Evolutionary conservation across 768 basidiomycete species (phyloP).

Genomic region (Boletellus emodensis): DNA sequence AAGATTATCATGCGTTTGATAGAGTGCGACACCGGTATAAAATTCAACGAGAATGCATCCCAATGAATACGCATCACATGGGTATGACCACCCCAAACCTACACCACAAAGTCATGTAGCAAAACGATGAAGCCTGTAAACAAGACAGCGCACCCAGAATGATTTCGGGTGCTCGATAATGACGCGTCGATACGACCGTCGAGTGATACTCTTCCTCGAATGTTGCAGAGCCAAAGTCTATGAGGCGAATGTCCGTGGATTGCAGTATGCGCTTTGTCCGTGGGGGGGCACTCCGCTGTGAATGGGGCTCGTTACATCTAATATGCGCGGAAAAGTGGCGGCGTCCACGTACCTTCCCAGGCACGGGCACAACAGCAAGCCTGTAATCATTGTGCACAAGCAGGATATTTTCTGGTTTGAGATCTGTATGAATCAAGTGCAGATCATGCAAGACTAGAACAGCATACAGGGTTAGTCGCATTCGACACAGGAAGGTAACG

Average conservation of each 20-base stretch:
- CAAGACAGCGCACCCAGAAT: conserved; percentile 73
- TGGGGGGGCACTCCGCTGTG: conserved; percentile 60
- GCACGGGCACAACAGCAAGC: conserved; percentile 52
- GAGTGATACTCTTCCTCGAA: conserved; percentile 99
- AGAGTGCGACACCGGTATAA: conserved; percentile 95
- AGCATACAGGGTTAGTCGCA: conserved; percentile 5
- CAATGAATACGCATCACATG: conserved; percentile 97
- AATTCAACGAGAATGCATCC: conserved; percentile 99
- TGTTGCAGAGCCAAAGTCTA: conserved; percentile 98
- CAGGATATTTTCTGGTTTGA: conserved; percentile 98
- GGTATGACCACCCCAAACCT: conserved; percentile 98
- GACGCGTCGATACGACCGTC: conserved; percentile 94
- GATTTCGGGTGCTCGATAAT: conserved; percentile 98
- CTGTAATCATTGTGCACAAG: conserved; percentile 82
- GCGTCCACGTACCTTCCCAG: conserved; percentile 54
- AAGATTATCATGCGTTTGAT: conserved; percentile 98
- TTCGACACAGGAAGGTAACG: not conserved
- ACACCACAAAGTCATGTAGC: conserved; percentile 7
- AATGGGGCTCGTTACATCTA: conserved; percentile 8
- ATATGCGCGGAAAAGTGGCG: not conserved
- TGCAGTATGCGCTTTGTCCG: conserved; percentile 75
- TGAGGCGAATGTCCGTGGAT: conserved; percentile 89
- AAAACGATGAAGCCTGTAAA: conserved; percentile 12
- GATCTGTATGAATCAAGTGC: conserved; percentile 92
- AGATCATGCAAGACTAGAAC: conserved; percentile 81